These are phyloP conservation scores for Blechomonas ayalai DNA, from an alignment of 208 protist genomes.

Conservation along the genomic window DNA sequence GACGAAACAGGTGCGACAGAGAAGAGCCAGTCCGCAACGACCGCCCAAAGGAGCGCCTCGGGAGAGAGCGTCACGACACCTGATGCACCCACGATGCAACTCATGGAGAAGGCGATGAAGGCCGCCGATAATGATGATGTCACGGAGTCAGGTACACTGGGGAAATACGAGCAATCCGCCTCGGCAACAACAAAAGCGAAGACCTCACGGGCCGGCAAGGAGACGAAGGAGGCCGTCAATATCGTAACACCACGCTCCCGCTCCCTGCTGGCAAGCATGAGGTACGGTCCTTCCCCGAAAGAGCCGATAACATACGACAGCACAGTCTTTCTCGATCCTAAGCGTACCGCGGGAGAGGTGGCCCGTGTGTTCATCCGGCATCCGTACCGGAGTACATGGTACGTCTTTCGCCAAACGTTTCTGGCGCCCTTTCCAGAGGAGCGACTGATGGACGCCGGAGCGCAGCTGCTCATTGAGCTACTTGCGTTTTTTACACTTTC, in stretches of 20 bases:
- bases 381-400: slow-evolving; percentile 61
- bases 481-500: slow-evolving; percentile 64
- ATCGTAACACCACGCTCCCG: slow-evolving; percentile 64
- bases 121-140: not conserved
- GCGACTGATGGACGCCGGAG: slow-evolving; percentile 59
- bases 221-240: slow-evolving; percentile 7
- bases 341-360: slow-evolving; percentile 32
- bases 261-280: slow-evolving; percentile 46
- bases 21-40: too few relatives aligned
- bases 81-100: too few relatives aligned
- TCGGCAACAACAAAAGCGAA: too few relatives aligned
- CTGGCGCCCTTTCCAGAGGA: slow-evolving; percentile 60
- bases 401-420: slow-evolving; percentile 69
- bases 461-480: slow-evolving; percentile 75
- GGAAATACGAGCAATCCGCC: too few relatives aligned
- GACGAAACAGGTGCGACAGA: too few relatives aligned
- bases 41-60: too few relatives aligned
- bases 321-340: slow-evolving; percentile 38
- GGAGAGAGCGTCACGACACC: too few relatives aligned
- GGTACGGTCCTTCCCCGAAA: slow-evolving; percentile 35
- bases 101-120: not conserved
- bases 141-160: too few relatives aligned
- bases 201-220: not conserved
- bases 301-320: slow-evolving; percentile 39
- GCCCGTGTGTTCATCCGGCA: slow-evolving; percentile 61